Conservation (phyloP, 306 rosid genomes). For the Castanea mollissima region DNA sequence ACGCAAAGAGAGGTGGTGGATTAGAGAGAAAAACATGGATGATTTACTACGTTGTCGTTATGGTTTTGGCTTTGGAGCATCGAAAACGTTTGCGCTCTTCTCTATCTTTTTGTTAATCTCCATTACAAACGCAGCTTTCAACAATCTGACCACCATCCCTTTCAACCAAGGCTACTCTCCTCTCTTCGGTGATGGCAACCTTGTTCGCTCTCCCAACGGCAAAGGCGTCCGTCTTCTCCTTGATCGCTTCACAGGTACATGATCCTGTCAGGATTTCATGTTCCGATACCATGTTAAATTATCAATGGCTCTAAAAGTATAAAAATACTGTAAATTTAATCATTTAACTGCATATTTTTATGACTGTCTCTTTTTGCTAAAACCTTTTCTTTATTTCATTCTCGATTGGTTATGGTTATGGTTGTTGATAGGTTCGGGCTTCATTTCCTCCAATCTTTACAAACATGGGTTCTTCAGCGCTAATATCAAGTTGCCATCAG, state of each 20-base stretch:
- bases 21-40: slow-evolving; percentile 36
- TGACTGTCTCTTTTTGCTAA: no score
- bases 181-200: slow-evolving; percentile 75
- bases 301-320: accelerated
- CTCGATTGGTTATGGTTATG: not conserved
- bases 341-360: accelerated
- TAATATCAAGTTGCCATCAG: slow-evolving; percentile 79
- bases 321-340: accelerated
- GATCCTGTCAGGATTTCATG: accelerated
- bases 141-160: slow-evolving; percentile 55
- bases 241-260: slow-evolving; percentile 75
- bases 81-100: slow-evolving; percentile 7
- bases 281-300: no score
- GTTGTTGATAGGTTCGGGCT: slow-evolving; percentile 69
- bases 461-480: slow-evolving; percentile 93
- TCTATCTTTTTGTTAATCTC: slow-evolving; percentile 7
- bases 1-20: slow-evolving; percentile 26
- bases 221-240: slow-evolving; percentile 80
- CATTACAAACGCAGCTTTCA: slow-evolving; percentile 46
- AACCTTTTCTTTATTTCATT: no score
- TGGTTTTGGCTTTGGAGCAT: slow-evolving; percentile 16
- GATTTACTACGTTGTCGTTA: slow-evolving; percentile 8
- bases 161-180: slow-evolving; percentile 64
- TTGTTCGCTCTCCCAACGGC: slow-evolving; percentile 80
- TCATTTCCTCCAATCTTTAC: slow-evolving; percentile 78